Evolutionary conservation across 345 rosid genomes (phyloP).

Genomic region (Corchorus olitorius): DNA sequence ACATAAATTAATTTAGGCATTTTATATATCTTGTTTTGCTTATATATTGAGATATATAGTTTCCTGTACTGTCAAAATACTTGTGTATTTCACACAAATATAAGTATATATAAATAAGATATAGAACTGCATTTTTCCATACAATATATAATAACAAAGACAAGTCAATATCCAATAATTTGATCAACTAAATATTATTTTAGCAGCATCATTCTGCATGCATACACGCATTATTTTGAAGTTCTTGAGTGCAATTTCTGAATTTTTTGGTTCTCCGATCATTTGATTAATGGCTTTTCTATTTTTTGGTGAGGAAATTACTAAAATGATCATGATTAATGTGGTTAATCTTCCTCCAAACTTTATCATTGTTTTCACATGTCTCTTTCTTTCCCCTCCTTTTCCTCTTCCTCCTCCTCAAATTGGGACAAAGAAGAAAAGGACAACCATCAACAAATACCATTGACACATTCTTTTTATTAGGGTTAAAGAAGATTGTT

Average conservation of each 20-base stretch:
- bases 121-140: neutral
- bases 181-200: neutral
- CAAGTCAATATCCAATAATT: neutral
- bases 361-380: too few species aligned
- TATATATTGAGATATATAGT: neutral
- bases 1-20: neutral
- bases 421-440: slow-evolving; percentile 26
- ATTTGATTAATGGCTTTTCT: too few species aligned
- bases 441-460: slow-evolving; percentile 25
- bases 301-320: too few species aligned
- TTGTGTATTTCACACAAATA: neutral
- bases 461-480: slow-evolving; percentile 20
- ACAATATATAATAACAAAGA: neutral
- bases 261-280: too few species aligned
- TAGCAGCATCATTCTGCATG: neutral
- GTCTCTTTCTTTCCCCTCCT: neutral
- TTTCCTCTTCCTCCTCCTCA: too few species aligned
- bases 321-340: too few species aligned
- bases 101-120: neutral
- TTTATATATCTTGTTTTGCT: neutral
- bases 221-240: neutral
- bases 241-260: too few species aligned
- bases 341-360: too few species aligned
- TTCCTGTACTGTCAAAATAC: neutral
- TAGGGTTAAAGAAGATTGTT: slow-evolving; percentile 15